Evolutionary conservation across 257 asterid genomes (phyloP).

Genomic region (Solanum clarkiae): DNA sequence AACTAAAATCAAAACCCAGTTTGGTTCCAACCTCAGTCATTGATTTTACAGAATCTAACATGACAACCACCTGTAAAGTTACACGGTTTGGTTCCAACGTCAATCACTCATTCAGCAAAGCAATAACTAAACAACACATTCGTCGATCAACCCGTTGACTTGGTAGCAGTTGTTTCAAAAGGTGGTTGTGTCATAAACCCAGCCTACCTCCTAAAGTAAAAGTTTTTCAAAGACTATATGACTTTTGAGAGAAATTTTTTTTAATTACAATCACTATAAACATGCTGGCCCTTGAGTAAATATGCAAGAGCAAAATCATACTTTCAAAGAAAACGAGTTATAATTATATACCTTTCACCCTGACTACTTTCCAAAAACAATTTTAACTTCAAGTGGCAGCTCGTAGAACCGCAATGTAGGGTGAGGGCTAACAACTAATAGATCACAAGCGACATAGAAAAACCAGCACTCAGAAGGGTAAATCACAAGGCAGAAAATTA

Average conservation of each 20-base stretch:
- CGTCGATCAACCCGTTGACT: neutral
- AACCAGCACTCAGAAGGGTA: neutral
- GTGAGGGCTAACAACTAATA: neutral
- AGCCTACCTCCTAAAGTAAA: neutral
- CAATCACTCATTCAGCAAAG: neutral
- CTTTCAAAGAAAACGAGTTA: neutral
- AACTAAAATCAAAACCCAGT: no score
- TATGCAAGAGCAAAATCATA: neutral
- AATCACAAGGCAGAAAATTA: neutral
- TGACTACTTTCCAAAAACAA: neutral
- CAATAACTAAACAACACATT: neutral
- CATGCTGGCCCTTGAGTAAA: neutral
- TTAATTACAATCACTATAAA: neutral
- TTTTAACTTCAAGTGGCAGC: neutral
- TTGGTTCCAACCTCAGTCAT: no score
- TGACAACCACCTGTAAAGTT: neutral
- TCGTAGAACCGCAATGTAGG: neutral
- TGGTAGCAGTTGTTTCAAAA: neutral
- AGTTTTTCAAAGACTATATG: neutral
- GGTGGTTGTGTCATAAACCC: neutral
- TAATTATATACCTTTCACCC: neutral
- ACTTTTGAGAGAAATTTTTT: neutral
- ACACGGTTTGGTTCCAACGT: neutral
- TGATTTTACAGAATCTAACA: neutral
- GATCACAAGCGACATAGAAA: neutral